Evolutionary conservation across 176 grass and related monocot species (phyloP).

Genomic region (Bonia amplexicaulis): DNA sequence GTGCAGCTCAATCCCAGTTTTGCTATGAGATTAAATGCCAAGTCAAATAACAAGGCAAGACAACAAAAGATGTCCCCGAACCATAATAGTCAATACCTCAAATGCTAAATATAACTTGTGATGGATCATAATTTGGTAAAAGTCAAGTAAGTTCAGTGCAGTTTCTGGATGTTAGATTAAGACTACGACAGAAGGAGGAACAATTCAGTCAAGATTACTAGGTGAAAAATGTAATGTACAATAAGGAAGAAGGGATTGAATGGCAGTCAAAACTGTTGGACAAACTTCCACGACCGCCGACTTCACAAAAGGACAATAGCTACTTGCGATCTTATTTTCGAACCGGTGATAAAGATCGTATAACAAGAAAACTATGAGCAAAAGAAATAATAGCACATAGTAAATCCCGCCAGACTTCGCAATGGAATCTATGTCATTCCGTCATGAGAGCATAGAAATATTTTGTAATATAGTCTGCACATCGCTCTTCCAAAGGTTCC

Average conservation of each 20-base stretch:
- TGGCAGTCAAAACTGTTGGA: slow-evolving; percentile 77
- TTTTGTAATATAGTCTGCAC: slow-evolving; percentile 85
- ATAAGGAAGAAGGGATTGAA: slow-evolving; percentile 92
- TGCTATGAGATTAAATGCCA: too few relatives aligned
- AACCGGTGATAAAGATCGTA: slow-evolving; percentile 18
- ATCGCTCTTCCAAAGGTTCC: slow-evolving; percentile 96
- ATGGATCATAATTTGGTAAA: slow-evolving; percentile 7
- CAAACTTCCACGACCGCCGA: slow-evolving; percentile 96
- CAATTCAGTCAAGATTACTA: background rate
- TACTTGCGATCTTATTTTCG: slow-evolving; percentile 25
- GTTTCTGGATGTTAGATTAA: slow-evolving; percentile 12
- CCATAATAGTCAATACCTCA: too few relatives aligned
- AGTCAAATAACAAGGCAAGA: too few relatives aligned
- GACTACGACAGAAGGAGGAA: background rate
- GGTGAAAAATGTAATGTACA: slow-evolving; percentile 52
- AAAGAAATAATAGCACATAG: background rate
- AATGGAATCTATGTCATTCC: slow-evolving; percentile 58
- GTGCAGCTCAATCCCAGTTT: too few relatives aligned
- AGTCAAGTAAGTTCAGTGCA: background rate
- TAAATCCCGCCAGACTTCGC: slow-evolving; percentile 28
- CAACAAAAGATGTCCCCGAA: too few relatives aligned
- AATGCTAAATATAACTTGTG: too few relatives aligned
- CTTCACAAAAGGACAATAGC: slow-evolving; percentile 40
- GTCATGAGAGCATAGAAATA: slow-evolving; percentile 73
- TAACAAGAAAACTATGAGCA: background rate